Evolutionary conservation across 495 filamentous ascomycete genomes (phyloP), one percentile per base, ranked within the genome.

Genomic region (Cetradonia linearis): DNA sequence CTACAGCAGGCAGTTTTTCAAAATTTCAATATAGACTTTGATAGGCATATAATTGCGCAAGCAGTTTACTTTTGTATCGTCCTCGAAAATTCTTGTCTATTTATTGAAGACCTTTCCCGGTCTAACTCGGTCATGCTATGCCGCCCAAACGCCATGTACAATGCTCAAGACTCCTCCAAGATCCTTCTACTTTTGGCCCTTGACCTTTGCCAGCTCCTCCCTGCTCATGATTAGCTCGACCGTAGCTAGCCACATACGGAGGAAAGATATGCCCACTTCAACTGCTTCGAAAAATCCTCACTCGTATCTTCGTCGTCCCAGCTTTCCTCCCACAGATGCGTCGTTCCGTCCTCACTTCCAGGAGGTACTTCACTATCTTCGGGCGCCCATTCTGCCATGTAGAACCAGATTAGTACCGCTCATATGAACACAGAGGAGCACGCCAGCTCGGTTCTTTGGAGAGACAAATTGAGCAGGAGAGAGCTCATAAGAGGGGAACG

Each of bases 261-360:
- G n/a, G n/a, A 27, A 37, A 30, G 2, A 9, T 23, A 2, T 30
- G 78, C 86, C 65, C 72, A 98, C 94, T 89, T 94, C 70, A 98
- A 74, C 82, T 96, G 93, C 71, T 87, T 82, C 14, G 91, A 90
- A 70, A 98, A 98, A 67, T 98, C 93, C 71, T 97, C 94, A 66
- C 79, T 91, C 59, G 90, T 91, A 77, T 97, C 93, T 72, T 98
- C 93, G 67, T 98, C 93, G 73, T 98, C 93, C 93, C 93, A 98
- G 77, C 90, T 96, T 80, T 98, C 93, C 77, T 98, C 93, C 93
- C 93, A 98, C 60, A 98, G 75, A 77, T 96, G 89, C 64, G 85
- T 83, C 65, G 83, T 87, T 59, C 76, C 75, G 25, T 71, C 73
- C 62, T 73, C 75, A 36, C 70, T 68, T 56, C 78, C 77, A 57